Percentiles rank a stretch among this genome's conserved stretches.
These are phyloP conservation scores for Blastocystis sp. DNA, from an alignment of 352 stramenopile species.

Conservation along the genomic window DNA sequence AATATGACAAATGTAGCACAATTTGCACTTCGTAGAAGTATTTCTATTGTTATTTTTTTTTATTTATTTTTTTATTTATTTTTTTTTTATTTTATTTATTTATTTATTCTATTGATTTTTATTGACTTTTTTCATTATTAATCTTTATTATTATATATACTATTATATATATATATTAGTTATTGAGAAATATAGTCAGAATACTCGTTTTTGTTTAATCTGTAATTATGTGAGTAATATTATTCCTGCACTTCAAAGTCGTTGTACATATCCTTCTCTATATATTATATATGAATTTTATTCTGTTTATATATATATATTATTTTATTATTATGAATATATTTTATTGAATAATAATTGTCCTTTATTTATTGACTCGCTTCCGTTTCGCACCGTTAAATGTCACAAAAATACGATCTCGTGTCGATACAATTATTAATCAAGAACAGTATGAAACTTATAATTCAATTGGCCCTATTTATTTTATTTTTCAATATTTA, in stretches of 20 bases:
- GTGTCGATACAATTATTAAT: slow-evolving; percentile 48
- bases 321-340: too few relatives aligned
- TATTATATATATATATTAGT: slow-evolving; percentile 53
- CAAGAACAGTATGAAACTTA: slow-evolving; percentile 39
- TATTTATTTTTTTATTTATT: too few relatives aligned
- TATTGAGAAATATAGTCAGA: slow-evolving; percentile 93
- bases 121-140: background rate
- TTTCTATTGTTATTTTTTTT: background rate
- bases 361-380: slow-evolving; percentile 16
- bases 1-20: slow-evolving; percentile 89
- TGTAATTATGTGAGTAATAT: slow-evolving; percentile 98
- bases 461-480: background rate
- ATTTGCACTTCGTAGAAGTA: slow-evolving; percentile 66
- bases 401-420: slow-evolving; percentile 48
- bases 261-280: too few relatives aligned
- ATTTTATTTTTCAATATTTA: slow-evolving; percentile 41
- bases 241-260: slow-evolving; percentile 80
- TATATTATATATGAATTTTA: slow-evolving; percentile 41
- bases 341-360: background rate
- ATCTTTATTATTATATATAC: too few relatives aligned
- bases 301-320: slow-evolving; percentile 19
- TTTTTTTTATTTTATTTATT: background rate
- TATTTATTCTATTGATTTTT: background rate
- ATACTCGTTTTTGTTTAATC: slow-evolving; percentile 88
- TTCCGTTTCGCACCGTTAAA: slow-evolving; percentile 56